Conservation (phyloP, 495 filamentous ascomycete genomes). For the Recurvomyces mirabilis region DNA sequence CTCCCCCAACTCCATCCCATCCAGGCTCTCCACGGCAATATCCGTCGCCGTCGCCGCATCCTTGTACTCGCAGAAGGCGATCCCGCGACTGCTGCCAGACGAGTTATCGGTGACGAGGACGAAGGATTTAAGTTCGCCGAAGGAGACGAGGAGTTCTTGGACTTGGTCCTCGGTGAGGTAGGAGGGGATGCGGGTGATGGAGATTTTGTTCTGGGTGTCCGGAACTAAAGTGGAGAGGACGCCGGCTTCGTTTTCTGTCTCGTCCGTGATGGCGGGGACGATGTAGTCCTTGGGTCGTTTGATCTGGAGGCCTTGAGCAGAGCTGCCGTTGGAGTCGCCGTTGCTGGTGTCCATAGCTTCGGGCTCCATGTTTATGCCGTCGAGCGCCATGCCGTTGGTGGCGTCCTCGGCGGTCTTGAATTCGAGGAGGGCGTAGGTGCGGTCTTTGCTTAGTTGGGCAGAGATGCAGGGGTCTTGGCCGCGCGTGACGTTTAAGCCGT, state of each 20-base stretch:
- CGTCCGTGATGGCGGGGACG: slow-evolving; percentile 68
- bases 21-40: slow-evolving; percentile 81
- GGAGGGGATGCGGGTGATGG: slow-evolving; percentile 74
- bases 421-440: slow-evolving; percentile 72
- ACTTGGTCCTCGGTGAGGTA: slow-evolving; percentile 87
- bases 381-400: slow-evolving; percentile 80
- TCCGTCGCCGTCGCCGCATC: slow-evolving; percentile 60
- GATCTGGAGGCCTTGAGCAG: slow-evolving; percentile 57
- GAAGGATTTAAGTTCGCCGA: slow-evolving; percentile 90
- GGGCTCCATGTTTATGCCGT: slow-evolving; percentile 76
- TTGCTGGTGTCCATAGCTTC: slow-evolving; percentile 41
- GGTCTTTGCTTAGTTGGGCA: slow-evolving; percentile 68
- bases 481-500: slow-evolving; percentile 81
- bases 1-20: slow-evolving; percentile 85
- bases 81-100: slow-evolving; percentile 84
- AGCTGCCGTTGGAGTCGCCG: slow-evolving; percentile 43
- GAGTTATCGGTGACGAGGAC: slow-evolving; percentile 76
- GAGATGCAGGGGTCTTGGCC: slow-evolving; percentile 78
- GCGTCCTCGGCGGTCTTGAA: slow-evolving; percentile 81
- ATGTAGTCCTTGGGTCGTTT: slow-evolving; percentile 96
- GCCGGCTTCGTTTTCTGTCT: slow-evolving; percentile 64
- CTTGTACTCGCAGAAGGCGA: slow-evolving; percentile 92
- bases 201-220: slow-evolving; percentile 91
- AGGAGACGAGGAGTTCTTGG: slow-evolving; percentile 74
- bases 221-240: slow-evolving; percentile 69